Evolutionary conservation across 208 protist species (phyloP).

Genomic region (Jaenimonas drosophilae): DNA sequence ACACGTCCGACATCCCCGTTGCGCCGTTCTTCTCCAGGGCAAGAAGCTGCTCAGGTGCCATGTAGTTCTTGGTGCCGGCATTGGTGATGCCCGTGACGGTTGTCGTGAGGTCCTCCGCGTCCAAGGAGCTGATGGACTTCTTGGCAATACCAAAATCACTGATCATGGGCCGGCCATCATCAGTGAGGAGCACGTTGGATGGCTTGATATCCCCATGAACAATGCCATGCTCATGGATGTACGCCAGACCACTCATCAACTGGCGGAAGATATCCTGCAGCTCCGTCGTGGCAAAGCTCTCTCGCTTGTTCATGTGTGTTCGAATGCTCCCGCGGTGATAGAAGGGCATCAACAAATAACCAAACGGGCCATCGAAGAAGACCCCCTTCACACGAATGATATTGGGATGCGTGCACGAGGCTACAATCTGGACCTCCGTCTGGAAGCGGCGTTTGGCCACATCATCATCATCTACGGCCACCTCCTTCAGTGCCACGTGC

Average conservation of each 20-base stretch:
- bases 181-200: slow-evolving; percentile 59
- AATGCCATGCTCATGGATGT: slow-evolving; percentile 68
- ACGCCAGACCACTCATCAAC: slow-evolving; percentile 45
- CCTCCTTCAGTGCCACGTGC: slow-evolving; percentile 55
- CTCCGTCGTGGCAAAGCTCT: slow-evolving; percentile 24
- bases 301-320: slow-evolving; percentile 17
- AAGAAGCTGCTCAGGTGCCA: slow-evolving; percentile 53
- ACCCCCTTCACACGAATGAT: slow-evolving; percentile 60
- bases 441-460: slow-evolving; percentile 35
- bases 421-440: slow-evolving; percentile 50
- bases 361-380: slow-evolving; percentile 66
- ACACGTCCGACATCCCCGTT: slow-evolving; percentile 40
- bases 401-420: slow-evolving; percentile 45
- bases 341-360: slow-evolving; percentile 54
- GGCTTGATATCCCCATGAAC: slow-evolving; percentile 72
- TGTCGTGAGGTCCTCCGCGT: slow-evolving; percentile 25
- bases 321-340: slow-evolving; percentile 39
- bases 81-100: slow-evolving; percentile 16
- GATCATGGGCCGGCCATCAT: slow-evolving; percentile 50
- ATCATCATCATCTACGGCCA: slow-evolving; percentile 36
- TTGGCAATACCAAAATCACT: slow-evolving; percentile 80
- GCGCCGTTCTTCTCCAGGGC: slow-evolving; percentile 5
- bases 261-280: slow-evolving; percentile 64
- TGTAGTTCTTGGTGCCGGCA: slow-evolving; percentile 33
- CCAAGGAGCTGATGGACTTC: slow-evolving; percentile 23